Evolutionary conservation across 305 asterid genomes (phyloP).

Genomic region (Rubia balearica): DNA sequence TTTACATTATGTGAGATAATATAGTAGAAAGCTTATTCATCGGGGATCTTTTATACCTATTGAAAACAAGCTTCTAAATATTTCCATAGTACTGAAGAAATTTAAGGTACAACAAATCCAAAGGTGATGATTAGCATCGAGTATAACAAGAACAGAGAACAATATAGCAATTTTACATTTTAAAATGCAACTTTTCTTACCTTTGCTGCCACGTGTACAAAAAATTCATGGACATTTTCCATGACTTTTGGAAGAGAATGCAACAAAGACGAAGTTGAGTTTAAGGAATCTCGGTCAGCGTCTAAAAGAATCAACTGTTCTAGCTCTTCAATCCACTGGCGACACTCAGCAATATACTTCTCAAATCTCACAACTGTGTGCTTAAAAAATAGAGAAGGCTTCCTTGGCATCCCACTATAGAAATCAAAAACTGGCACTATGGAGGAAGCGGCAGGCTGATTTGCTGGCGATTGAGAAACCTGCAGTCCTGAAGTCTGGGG

Average conservation of each 20-base stretch:
- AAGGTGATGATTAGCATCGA: not conserved
- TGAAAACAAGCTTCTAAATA: not conserved
- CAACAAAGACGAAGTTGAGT: slow-evolving; percentile 62
- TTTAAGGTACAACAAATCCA: not conserved
- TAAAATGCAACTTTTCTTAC: slow-evolving; percentile 31
- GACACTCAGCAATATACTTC: slow-evolving; percentile 75
- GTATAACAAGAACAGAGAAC: not conserved
- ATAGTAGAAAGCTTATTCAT: not conserved
- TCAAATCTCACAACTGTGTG: slow-evolving; percentile 89
- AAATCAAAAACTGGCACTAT: slow-evolving; percentile 64
- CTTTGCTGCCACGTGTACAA: slow-evolving; percentile 96
- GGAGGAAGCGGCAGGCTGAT: slow-evolving; percentile 56
- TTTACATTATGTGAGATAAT: not conserved
- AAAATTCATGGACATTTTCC: slow-evolving; percentile 80
- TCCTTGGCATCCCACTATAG: slow-evolving; percentile 83
- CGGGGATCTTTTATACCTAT: not conserved
- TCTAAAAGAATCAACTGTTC: slow-evolving; percentile 76
- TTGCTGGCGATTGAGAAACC: slow-evolving; percentile 41
- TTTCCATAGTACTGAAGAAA: not conserved
- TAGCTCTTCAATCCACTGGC: slow-evolving; percentile 87
- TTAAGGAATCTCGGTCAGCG: slow-evolving; percentile 50
- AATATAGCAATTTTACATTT: not conserved
- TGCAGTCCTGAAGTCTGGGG: slow-evolving; percentile 63
- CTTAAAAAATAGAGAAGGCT: slow-evolving; percentile 85
- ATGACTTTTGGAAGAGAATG: slow-evolving; percentile 86